Conservation (phyloP, 2,329 filamentous ascomycete genomes). For the Pezicula neosporulosa region DNA sequence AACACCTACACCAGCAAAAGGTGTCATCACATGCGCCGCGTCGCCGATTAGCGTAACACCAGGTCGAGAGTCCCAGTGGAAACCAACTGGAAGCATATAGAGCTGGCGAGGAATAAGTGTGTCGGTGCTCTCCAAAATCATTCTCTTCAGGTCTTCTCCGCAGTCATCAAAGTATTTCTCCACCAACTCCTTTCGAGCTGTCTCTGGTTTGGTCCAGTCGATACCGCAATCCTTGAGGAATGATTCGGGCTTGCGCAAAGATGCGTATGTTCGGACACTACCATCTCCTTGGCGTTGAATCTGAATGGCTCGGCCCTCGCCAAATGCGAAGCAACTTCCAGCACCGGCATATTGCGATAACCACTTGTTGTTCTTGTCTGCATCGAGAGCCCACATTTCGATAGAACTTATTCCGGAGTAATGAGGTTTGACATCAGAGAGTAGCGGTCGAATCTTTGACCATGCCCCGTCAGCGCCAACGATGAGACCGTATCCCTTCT, state of each 20-base stretch:
- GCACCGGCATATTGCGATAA: constrained; percentile 32
- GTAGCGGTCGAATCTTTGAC: constrained; percentile 32
- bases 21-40: constrained; percentile 45
- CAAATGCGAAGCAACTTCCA: constrained; percentile 31
- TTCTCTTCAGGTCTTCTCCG: constrained; percentile 14
- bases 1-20: constrained; percentile 45
- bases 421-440: constrained; percentile 32
- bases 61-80: constrained; percentile 20
- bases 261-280: constrained; percentile 28
- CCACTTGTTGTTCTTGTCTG: constrained; percentile 30
- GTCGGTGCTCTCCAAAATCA: constrained; percentile 12
- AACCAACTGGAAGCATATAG: constrained; percentile 30
- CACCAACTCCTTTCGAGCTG: constrained; percentile 8
- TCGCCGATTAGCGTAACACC: constrained; percentile 47
- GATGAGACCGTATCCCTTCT: constrained; percentile 28
- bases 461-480: constrained; percentile 34
- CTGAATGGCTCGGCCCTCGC: constrained; percentile 27
- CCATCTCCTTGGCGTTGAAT: constrained; percentile 39
- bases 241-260: constrained; percentile 16
- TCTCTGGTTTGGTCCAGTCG: constrained; percentile 11
- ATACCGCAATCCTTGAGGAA: constrained; percentile 20
- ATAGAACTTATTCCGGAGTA: constrained; percentile 34
- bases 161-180: constrained; percentile 16
- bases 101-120: constrained; percentile 13
- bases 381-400: constrained; percentile 27